These are phyloP conservation scores for Clonostachys rosea DNA, from an alignment of 2,329 filamentous ascomycete species.

Conservation along the genomic window DNA sequence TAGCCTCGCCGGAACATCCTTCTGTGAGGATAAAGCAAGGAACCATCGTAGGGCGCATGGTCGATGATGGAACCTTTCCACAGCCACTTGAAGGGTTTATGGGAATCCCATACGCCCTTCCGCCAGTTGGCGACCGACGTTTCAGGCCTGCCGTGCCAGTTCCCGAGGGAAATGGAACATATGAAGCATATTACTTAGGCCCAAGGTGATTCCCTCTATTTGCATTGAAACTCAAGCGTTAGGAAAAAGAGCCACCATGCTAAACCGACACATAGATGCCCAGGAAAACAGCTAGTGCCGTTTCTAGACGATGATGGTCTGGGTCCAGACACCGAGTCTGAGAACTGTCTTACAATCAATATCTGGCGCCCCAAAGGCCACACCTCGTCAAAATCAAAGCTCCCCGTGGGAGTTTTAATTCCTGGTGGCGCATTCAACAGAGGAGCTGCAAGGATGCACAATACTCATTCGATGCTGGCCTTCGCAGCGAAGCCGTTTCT, in stretches of 20 bases:
- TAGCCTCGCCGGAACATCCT: too few relatives aligned
- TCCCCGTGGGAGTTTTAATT: slow-evolving; percentile 17
- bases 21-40: slow-evolving; percentile 21
- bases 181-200: slow-evolving; percentile 15
- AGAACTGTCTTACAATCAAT: slow-evolving; percentile 18
- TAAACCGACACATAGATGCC: slow-evolving; percentile 13
- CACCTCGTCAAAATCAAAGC: slow-evolving; percentile 6
- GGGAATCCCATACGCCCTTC: slow-evolving; percentile 39
- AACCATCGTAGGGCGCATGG: slow-evolving; percentile 17
- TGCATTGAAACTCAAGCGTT: not conserved
- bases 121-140: slow-evolving; percentile 33
- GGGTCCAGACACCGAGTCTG: slow-evolving; percentile 19
- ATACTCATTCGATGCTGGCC: slow-evolving; percentile 39
- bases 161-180: not conserved
- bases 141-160: slow-evolving; percentile 29
- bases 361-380: slow-evolving; percentile 12
- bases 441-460: slow-evolving; percentile 28
- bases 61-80: slow-evolving; percentile 19
- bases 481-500: slow-evolving; percentile 40
- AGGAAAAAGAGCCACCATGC: not conserved
- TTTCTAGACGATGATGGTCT: slow-evolving; percentile 20
- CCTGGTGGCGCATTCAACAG: slow-evolving; percentile 22
- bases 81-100: slow-evolving; percentile 32
- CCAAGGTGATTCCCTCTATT: slow-evolving; percentile 5
- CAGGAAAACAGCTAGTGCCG: slow-evolving; percentile 19